phyloP scores from a whole-genome alignment of 176 grass and related monocot genomes.

The Eleusine coracana region DNA sequence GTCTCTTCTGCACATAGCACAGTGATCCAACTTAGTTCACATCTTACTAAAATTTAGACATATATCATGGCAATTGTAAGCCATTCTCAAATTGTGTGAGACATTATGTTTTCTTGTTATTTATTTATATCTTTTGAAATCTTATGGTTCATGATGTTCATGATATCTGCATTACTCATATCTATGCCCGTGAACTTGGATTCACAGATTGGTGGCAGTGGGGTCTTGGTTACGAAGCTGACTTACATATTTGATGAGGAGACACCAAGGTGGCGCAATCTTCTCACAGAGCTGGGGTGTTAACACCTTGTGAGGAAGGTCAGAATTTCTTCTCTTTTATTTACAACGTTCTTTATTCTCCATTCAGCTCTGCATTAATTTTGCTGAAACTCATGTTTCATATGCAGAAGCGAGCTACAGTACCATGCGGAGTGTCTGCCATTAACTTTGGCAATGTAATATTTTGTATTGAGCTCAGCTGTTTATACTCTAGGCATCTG shows the following conservation, averaged over 20 bases:
- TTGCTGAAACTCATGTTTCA: slow-evolving; percentile 12
- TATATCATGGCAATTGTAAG: neutral
- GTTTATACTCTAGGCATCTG: slow-evolving; percentile 11
- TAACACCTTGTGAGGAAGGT: slow-evolving; percentile 32
- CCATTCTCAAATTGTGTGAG: neutral
- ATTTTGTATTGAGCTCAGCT: neutral
- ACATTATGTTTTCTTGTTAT: neutral
- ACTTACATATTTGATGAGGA: slow-evolving; percentile 98
- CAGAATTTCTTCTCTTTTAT: neutral
- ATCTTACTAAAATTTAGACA: neutral
- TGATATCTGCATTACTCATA: neutral
- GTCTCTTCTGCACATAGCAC: neutral
- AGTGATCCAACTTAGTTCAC: neutral
- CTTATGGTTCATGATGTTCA: slow-evolving; percentile 14
- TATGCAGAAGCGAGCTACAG: slow-evolving; percentile 25
- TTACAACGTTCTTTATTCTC: neutral
- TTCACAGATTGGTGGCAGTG: slow-evolving; percentile 79
- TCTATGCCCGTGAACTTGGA: neutral
- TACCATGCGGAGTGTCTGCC: neutral
- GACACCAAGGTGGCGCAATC: slow-evolving; percentile 83
- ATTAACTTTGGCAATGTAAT: neutral
- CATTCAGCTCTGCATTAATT: neutral
- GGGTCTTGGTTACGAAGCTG: slow-evolving; percentile 88
- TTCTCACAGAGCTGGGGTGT: slow-evolving; percentile 76
- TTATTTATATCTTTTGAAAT: neutral